These are phyloP conservation scores for Usnea hakonensis DNA, from an alignment of 495 filamentous ascomycete genomes.

Conservation along the genomic window DNA sequence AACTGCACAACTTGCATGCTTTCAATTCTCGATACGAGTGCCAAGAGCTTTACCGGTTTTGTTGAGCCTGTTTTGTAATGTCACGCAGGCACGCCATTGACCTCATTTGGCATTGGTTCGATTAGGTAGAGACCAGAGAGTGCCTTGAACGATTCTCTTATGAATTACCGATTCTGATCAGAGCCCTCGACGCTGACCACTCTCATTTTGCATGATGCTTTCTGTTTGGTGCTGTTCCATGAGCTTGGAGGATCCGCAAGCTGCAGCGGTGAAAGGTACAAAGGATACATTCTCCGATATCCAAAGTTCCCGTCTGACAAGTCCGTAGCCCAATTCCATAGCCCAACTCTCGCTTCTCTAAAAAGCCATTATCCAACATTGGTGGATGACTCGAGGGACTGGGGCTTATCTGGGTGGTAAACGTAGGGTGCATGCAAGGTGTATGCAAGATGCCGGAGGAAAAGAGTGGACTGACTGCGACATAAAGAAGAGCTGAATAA, in stretches of 20 bases:
- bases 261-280: not conserved
- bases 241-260: not conserved
- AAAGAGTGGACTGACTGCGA: not conserved
- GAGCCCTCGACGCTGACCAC: not conserved
- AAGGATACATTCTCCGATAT: not conserved
- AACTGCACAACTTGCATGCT: not conserved
- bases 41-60: not conserved
- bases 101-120: not conserved
- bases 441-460: constrained; percentile 7
- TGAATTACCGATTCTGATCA: not conserved
- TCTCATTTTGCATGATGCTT: not conserved
- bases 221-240: not conserved
- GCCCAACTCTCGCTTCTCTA: not conserved
- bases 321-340: not conserved
- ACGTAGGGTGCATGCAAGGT: not conserved
- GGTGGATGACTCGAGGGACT: not conserved
- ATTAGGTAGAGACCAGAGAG: not conserved
- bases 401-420: not conserved
- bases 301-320: not conserved
- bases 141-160: not conserved
- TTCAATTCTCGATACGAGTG: constrained; percentile 4
- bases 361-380: not conserved
- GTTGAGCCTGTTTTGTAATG: not conserved
- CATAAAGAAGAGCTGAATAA: not conserved
- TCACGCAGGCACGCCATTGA: constrained; percentile 1